These are phyloP conservation scores for Suillus lakei DNA, from an alignment of 768 basidiomycete genomes.

Conservation along the genomic window DNA sequence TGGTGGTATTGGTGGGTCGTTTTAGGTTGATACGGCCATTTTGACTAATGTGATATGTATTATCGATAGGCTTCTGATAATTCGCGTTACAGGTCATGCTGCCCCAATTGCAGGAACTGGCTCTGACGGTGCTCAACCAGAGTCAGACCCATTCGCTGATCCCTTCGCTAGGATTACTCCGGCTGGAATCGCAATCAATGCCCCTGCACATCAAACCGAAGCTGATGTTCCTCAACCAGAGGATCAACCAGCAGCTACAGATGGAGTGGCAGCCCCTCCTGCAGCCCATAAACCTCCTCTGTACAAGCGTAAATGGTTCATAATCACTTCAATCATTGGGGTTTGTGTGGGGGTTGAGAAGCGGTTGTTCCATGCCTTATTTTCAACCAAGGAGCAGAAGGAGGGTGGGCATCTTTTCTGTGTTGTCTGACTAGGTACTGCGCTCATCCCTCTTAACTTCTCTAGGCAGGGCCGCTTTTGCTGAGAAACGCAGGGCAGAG, in stretches of 20 bases:
- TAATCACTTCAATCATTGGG: conserved; percentile 56
- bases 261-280: conserved; percentile 9
- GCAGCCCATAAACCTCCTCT: conserved; percentile 42
- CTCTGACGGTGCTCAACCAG: background rate
- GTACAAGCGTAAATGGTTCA: conserved; percentile 68
- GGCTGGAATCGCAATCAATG: conserved; percentile 6
- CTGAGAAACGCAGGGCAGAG: conserved; percentile 87
- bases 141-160: conserved; percentile 16
- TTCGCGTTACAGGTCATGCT: conserved; percentile 8
- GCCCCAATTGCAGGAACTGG: conserved; percentile 4
- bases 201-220: background rate
- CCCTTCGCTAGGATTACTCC: conserved; percentile 14
- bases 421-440: background rate
- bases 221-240: background rate
- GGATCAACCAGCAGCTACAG: background rate
- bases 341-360: conserved; percentile 73
- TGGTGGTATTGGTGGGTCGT: too few relatives aligned
- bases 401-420: conserved; percentile 64
- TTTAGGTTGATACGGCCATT: background rate
- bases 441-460: conserved; percentile 11
- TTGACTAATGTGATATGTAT: background rate
- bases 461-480: conserved; percentile 92
- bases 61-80: background rate
- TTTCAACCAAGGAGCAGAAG: conserved; percentile 94
- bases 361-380: conserved; percentile 87